Conservation (phyloP, 768 basidiomycete genomes). For the Leccinellum luteum region DNA sequence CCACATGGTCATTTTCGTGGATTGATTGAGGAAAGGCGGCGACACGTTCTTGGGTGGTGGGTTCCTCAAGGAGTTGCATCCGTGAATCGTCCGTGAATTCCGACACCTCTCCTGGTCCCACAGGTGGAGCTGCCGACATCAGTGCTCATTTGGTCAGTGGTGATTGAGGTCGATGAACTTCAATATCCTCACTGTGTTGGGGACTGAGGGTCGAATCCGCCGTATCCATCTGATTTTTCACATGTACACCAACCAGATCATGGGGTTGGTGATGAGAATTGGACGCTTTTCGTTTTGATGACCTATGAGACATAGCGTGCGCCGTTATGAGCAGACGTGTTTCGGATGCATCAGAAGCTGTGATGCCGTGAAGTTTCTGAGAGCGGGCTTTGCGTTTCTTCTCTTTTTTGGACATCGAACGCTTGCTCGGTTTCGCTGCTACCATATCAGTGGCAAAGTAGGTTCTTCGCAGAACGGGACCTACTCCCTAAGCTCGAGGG, state of each 20-base stretch:
- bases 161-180: not conserved
- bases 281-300: constrained; percentile 13
- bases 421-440: not conserved
- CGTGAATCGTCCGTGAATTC: not conserved
- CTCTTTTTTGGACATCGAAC: not conserved
- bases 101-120: not conserved
- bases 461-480: not conserved
- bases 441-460: not conserved
- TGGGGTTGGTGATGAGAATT: not conserved
- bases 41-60: not conserved
- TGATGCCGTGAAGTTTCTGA: constrained; percentile 17
- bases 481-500: not conserved
- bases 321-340: not conserved
- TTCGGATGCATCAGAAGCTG: constrained; percentile 22
- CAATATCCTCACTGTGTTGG: not conserved
- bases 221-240: not conserved
- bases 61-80: not conserved
- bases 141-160: not conserved
- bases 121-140: not conserved
- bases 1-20: not conserved
- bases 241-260: not conserved
- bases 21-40: not conserved
- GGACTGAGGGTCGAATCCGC: not conserved
- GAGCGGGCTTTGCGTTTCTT: constrained; percentile 25
- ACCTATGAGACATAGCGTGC: constrained; percentile 3